These are phyloP conservation scores for Globisporangium perplexum DNA, from an alignment of 352 stramenopile genomes.

Conservation along the genomic window DNA sequence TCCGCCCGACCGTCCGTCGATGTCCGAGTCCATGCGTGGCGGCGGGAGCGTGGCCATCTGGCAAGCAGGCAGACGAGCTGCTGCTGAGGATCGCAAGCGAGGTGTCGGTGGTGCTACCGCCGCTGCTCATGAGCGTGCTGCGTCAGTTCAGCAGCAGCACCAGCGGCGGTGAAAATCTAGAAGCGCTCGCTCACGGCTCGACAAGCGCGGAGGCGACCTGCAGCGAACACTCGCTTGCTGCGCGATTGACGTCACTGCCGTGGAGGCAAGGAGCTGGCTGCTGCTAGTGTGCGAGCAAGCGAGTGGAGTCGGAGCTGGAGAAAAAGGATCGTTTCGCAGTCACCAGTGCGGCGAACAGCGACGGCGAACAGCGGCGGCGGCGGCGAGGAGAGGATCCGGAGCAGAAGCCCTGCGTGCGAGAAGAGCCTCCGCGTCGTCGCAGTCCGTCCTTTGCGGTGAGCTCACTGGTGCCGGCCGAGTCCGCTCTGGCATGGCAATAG, in stretches of 20 bases:
- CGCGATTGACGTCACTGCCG: not conserved
- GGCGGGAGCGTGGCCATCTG: not conserved
- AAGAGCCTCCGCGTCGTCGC: not conserved
- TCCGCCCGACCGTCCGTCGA: not conserved
- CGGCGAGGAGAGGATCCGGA: not conserved
- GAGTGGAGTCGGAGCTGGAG: constrained; percentile 1
- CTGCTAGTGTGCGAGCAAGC: too few relatives aligned
- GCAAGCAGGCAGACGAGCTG: not conserved
- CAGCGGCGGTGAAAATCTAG: not conserved
- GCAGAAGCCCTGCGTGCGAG: not conserved
- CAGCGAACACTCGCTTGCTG: too few relatives aligned
- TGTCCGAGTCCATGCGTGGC: not conserved
- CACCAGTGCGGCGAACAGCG: not conserved
- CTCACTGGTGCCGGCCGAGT: not conserved
- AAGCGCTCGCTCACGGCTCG: not conserved
- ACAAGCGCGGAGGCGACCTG: not conserved
- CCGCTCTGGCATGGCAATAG: not conserved
- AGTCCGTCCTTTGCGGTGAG: not conserved
- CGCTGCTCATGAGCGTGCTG: not conserved
- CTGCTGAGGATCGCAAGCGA: not conserved
- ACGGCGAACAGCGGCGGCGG: too few relatives aligned
- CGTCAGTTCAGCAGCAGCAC: not conserved
- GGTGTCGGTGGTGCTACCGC: too few relatives aligned
- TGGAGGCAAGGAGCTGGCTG: not conserved
- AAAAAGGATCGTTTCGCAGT: not conserved